phyloP scores from a whole-genome alignment of 1,284 basidiomycete genomes.

The Irpex rosettiformis region DNA sequence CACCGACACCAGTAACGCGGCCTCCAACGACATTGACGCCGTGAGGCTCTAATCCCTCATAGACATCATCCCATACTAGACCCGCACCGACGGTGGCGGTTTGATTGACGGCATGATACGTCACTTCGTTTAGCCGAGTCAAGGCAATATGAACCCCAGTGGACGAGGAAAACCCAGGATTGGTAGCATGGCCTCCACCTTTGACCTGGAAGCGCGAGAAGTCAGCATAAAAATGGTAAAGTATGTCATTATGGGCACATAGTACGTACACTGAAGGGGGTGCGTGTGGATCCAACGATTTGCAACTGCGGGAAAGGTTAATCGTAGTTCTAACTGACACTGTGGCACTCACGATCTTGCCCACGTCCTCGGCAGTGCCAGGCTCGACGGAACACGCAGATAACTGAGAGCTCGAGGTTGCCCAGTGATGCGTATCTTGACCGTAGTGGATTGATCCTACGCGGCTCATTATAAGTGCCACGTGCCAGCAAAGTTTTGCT shows the following conservation, averaged over 20 bases:
- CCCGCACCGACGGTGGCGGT: slow-evolving; percentile 45
- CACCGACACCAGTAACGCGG: slow-evolving; percentile 35
- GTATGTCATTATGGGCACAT: slow-evolving; percentile 8
- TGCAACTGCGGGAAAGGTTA: slow-evolving; percentile 31
- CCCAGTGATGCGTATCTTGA: slow-evolving; percentile 28
- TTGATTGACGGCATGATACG: slow-evolving; percentile 26
- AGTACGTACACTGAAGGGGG: slow-evolving; percentile 38
- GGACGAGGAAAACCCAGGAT: slow-evolving; percentile 49
- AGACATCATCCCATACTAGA: slow-evolving; percentile 47
- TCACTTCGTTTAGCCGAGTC: slow-evolving; percentile 38
- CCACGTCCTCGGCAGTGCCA: slow-evolving; percentile 26
- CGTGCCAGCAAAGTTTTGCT: too few relatives aligned
- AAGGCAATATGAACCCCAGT: slow-evolving; percentile 50
- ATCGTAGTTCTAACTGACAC: neutral
- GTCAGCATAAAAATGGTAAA: neutral
- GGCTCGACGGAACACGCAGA: slow-evolving; percentile 22
- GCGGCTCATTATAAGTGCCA: neutral
- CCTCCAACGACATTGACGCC: slow-evolving; percentile 46
- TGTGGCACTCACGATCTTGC: slow-evolving; percentile 20
- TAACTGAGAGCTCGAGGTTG: slow-evolving; percentile 24
- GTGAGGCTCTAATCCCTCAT: slow-evolving; percentile 33
- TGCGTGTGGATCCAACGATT: slow-evolving; percentile 37
- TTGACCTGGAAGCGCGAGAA: slow-evolving; percentile 34
- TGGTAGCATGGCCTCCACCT: slow-evolving; percentile 45
- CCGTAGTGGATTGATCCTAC: slow-evolving; percentile 13